A percentile compares a stretch with the other conserved stretches of the same genome.
These are phyloP conservation scores for Spinacia oleracea DNA, from an alignment of 179 eudicot species.

Conservation along the genomic window DNA sequence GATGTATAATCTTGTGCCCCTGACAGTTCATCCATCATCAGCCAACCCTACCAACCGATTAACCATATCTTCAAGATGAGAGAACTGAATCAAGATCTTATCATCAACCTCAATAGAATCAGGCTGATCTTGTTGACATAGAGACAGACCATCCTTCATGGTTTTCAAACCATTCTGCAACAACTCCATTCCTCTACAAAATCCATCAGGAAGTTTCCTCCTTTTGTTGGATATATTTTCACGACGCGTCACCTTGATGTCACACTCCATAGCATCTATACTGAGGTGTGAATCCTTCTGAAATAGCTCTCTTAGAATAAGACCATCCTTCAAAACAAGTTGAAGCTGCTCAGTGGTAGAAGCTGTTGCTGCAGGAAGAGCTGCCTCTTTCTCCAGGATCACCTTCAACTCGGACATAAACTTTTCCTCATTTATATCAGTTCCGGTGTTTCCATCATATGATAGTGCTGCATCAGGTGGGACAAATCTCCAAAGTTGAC, in stretches of 20 bases:
- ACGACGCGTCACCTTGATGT: conserved; percentile 39
- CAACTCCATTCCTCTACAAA: conserved; percentile 67
- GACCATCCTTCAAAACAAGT: conserved; percentile 56
- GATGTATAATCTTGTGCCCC: neutral
- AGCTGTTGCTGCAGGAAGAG: conserved; percentile 40
- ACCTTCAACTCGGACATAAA: conserved; percentile 82
- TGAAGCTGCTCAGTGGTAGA: conserved; percentile 51
- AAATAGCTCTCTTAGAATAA: conserved; percentile 43
- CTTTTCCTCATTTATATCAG: conserved; percentile 51
- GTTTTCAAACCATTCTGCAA: conserved; percentile 71
- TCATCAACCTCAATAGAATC: conserved; percentile 46
- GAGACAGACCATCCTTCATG: conserved; percentile 64
- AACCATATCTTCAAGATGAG: conserved; percentile 62
- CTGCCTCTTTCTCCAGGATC: conserved; percentile 73
- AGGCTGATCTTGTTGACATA: conserved; percentile 46
- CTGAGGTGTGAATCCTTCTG: conserved; percentile 27
- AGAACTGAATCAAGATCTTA: conserved; percentile 54
- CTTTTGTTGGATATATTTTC: conserved; percentile 48
- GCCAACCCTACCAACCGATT: conserved; percentile 58
- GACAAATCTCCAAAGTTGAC: conserved; percentile 82
- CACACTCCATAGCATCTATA: conserved; percentile 25
- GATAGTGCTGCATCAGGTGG: conserved; percentile 90
- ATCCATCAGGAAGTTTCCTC: conserved; percentile 74
- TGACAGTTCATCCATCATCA: conserved; percentile 19
- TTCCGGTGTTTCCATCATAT: conserved; percentile 63